phyloP scores from a whole-genome alignment of 768 basidiomycete species.

The Suillus bovinus region DNA sequence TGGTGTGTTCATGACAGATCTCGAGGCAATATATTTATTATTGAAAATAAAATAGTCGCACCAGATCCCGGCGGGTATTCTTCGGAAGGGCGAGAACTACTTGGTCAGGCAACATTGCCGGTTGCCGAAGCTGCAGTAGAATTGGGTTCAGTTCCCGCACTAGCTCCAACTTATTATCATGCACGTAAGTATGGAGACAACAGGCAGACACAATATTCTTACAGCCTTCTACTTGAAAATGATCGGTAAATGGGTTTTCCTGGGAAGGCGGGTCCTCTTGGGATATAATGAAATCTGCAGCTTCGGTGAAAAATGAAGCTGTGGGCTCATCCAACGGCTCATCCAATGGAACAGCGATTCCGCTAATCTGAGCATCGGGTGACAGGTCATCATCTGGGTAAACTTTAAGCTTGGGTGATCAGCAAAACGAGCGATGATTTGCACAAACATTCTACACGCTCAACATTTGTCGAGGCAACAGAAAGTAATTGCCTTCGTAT shows the following conservation, averaged over 20 bases:
- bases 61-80: neutral
- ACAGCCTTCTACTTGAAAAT: neutral
- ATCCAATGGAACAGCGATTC: constrained; percentile 9
- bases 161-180: neutral
- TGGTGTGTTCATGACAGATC: neutral
- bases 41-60: neutral
- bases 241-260: neutral
- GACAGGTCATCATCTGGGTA: constrained; percentile 1
- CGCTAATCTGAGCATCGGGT: neutral
- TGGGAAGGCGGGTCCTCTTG: neutral
- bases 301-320: constrained; percentile 2
- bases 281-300: neutral
- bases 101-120: neutral
- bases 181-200: neutral
- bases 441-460: too few relatives aligned
- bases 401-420: too few relatives aligned
- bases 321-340: constrained; percentile 10
- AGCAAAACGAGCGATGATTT: too few relatives aligned
- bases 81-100: neutral
- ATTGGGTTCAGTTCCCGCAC: neutral
- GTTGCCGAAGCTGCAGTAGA: neutral
- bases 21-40: neutral
- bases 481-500: constrained; percentile 10
- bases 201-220: neutral
- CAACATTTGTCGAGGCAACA: constrained; percentile 4